Evolutionary conservation across 768 basidiomycete genomes (phyloP).

Genomic region (Cyathus striatus): DNA sequence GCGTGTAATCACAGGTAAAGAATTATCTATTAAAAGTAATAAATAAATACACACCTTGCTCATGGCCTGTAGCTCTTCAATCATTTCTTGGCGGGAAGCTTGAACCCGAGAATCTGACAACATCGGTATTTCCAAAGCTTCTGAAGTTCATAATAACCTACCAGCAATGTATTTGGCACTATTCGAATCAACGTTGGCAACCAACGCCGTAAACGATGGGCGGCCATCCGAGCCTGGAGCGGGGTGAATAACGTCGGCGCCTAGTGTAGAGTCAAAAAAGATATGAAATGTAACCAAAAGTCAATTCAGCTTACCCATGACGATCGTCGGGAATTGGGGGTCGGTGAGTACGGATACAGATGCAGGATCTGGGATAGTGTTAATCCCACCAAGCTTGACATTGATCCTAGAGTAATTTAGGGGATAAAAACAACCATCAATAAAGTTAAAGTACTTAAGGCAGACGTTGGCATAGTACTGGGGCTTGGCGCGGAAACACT

Average conservation of each 20-base stretch:
- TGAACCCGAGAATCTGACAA: constrained; percentile 57
- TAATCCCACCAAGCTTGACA: constrained; percentile 82
- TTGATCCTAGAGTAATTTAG: constrained; percentile 50
- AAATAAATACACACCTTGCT: constrained; percentile 32
- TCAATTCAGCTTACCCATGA: constrained; percentile 52
- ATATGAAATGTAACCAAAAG: not conserved
- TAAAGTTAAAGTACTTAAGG: constrained; percentile 50
- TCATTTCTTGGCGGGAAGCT: constrained; percentile 69
- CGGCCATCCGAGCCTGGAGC: constrained; percentile 73
- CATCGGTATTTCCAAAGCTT: no score
- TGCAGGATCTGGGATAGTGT: constrained; percentile 66
- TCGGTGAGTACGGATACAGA: constrained; percentile 65
- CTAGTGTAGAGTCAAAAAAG: constrained; percentile 22
- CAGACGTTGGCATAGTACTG: constrained; percentile 83
- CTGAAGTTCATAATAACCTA: no score
- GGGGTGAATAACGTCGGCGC: constrained; percentile 82
- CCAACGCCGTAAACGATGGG: constrained; percentile 78
- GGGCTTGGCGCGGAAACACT: constrained; percentile 61
- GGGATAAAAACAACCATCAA: constrained; percentile 1
- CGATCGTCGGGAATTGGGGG: constrained; percentile 67
- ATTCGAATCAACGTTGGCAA: constrained; percentile 74
- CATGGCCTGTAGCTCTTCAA: constrained; percentile 67
- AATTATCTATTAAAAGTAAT: not conserved
- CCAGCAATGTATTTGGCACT: constrained; percentile 65
- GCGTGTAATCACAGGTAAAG: not conserved